Evolutionary conservation across 1,139 yeast genomes (phyloP).

Genomic region (Yamadazyma sp.): DNA sequence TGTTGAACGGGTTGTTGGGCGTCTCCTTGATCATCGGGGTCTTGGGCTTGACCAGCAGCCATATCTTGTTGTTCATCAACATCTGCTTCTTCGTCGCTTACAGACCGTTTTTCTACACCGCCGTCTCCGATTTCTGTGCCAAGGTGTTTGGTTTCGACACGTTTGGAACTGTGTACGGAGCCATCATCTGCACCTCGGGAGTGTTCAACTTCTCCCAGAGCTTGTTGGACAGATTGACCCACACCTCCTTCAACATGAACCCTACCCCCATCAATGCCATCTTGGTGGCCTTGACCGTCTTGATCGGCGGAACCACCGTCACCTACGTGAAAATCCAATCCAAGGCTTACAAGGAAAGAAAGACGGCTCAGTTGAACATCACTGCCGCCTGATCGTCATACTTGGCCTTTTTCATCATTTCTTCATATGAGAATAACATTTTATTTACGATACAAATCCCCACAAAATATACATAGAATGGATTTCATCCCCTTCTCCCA

Average conservation of each 20-base stretch:
- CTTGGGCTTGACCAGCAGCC: slow-evolving; percentile 35
- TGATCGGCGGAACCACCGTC: slow-evolving; percentile 33
- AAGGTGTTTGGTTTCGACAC: slow-evolving; percentile 51
- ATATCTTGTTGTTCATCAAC: slow-evolving; percentile 31
- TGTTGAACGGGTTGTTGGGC: slow-evolving; percentile 28
- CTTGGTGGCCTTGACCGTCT: slow-evolving; percentile 27
- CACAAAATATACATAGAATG: too few relatives aligned
- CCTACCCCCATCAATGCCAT: slow-evolving; percentile 40
- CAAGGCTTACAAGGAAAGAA: slow-evolving; percentile 20
- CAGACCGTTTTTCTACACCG: slow-evolving; percentile 47
- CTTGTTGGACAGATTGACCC: slow-evolving; percentile 40
- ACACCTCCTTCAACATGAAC: slow-evolving; percentile 39
- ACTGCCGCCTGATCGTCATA: slow-evolving; percentile 2
- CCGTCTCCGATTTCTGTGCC: slow-evolving; percentile 46
- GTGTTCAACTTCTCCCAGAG: slow-evolving; percentile 39
- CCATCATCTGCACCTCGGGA: slow-evolving; percentile 44
- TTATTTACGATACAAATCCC: too few relatives aligned
- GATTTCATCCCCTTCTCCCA: too few relatives aligned
- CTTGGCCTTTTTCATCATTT: background rate
- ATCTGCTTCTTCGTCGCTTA: slow-evolving; percentile 41
- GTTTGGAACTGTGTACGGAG: slow-evolving; percentile 48
- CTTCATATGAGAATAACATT: background rate
- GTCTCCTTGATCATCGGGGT: slow-evolving; percentile 38
- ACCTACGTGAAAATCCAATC: slow-evolving; percentile 33
- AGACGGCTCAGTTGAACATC: slow-evolving; percentile 3